Conservation (phyloP, 2,329 filamentous ascomycete genomes). For the Delphinella strobiligena region DNA sequence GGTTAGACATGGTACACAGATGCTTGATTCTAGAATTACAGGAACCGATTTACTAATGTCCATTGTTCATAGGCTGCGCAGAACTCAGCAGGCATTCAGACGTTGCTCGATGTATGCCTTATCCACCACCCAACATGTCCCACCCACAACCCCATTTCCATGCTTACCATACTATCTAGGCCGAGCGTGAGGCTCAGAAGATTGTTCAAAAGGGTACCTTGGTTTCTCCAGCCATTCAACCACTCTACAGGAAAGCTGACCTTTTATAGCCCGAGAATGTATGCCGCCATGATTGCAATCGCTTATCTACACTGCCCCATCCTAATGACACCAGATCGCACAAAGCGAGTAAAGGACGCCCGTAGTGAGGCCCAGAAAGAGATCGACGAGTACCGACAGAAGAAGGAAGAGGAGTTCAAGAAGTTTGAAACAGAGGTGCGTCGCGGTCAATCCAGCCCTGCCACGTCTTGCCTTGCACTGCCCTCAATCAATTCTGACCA, state of each 20-base stretch:
- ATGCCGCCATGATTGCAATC: slow-evolving; percentile 20
- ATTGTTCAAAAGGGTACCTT: slow-evolving; percentile 87
- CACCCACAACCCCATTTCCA: slow-evolving; percentile 2
- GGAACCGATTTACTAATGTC: slow-evolving; percentile 16
- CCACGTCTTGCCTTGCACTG: too few relatives aligned
- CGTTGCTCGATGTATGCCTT: slow-evolving; percentile 91
- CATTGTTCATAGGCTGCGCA: slow-evolving; percentile 64
- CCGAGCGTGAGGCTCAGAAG: slow-evolving; percentile 96
- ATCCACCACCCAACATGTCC: slow-evolving; percentile 9
- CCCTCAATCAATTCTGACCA: slow-evolving; percentile 4
- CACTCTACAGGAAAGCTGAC: slow-evolving; percentile 11
- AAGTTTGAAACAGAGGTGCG: slow-evolving; percentile 70
- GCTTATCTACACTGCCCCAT: slow-evolving; percentile 4
- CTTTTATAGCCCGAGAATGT: slow-evolving; percentile 70
- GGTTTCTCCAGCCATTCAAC: background rate
- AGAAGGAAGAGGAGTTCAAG: slow-evolving; percentile 92
- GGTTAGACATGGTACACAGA: slow-evolving; percentile 15
- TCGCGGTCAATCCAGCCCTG: too few relatives aligned
- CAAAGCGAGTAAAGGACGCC: slow-evolving; percentile 93
- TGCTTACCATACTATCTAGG: slow-evolving; percentile 45
- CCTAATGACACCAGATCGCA: slow-evolving; percentile 53
- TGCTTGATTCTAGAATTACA: background rate
- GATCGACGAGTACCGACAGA: slow-evolving; percentile 79
- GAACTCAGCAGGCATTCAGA: slow-evolving; percentile 97
- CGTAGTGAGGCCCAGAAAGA: slow-evolving; percentile 95